Evolutionary conservation across 257 asterid species (phyloP), one percentile per base, ranked within the genome.

Genomic region (Capsicum chinense): DNA sequence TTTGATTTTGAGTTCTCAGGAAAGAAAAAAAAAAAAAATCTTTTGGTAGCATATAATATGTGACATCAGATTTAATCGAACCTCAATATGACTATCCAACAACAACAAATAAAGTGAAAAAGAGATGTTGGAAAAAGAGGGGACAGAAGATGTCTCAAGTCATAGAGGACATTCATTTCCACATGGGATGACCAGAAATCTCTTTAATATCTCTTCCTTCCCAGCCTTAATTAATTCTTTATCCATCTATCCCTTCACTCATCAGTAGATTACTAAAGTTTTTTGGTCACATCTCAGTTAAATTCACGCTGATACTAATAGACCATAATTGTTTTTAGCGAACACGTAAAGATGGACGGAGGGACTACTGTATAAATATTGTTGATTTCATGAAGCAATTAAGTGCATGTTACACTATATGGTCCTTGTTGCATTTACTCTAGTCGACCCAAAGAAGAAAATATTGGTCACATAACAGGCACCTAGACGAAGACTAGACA

Each of bases 361-460:
- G 33, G 33, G 33, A 26, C 33, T 26, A 26, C 33, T 26, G 33
- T 1, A 26, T 26, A 26, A 39, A 39, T 3, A 39, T 39, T 39
- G 44, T 39, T 39, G 44, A 39, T 39, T 39, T 39, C 44, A 39
- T 39, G 19, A 6, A 74, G 12, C 10, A 48, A 50, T 48, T 74
- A 50, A 74, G 50, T 74, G 60, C 0, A 19, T 50, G 19, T 74
- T 74, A 48, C 42, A 48, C 42, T n/a, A 5, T 66, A 26, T 26
- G 50, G 81, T 26, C 64, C 50, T 33, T 78, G 21, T 76, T 76
- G 60, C 48, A 76, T 76, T 76, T 21, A 52, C 14, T 78, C 3
- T 78, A 78, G 64, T 76, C 15, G 64, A 54, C 63, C 64, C 48
- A 7, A 76, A 26, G 15, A 26, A 54, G 63, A 76, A 52, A 26